These are phyloP conservation scores for Exophiala sp. DNA, from an alignment of 2,329 filamentous ascomycete genomes.

Conservation along the genomic window DNA sequence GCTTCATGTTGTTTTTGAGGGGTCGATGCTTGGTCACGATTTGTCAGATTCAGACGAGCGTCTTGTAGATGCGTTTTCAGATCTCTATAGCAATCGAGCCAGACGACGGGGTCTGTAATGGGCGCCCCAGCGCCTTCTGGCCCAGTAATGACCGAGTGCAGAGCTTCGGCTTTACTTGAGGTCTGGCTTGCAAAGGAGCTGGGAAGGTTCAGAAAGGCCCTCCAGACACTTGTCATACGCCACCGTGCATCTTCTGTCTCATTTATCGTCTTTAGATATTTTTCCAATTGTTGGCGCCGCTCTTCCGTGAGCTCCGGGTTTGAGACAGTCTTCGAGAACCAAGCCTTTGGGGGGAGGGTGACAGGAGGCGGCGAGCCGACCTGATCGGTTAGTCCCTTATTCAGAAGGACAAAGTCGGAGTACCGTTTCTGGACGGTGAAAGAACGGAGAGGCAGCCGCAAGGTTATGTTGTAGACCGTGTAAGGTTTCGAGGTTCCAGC, in stretches of 20 bases:
- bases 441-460: slow-evolving; percentile 56
- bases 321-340: slow-evolving; percentile 53
- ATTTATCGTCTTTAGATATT: slow-evolving; percentile 55
- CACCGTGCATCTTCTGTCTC: slow-evolving; percentile 51
- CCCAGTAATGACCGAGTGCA: slow-evolving; percentile 42
- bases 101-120: slow-evolving; percentile 51
- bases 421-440: slow-evolving; percentile 58
- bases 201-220: slow-evolving; percentile 54
- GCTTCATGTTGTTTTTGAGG: slow-evolving; percentile 57
- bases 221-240: slow-evolving; percentile 53
- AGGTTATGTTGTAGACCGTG: slow-evolving; percentile 56
- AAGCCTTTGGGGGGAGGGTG: slow-evolving; percentile 54
- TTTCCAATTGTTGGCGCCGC: slow-evolving; percentile 51
- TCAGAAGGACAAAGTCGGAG: slow-evolving; percentile 56
- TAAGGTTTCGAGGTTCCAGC: slow-evolving; percentile 49
- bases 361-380: slow-evolving; percentile 49
- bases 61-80: slow-evolving; percentile 57
- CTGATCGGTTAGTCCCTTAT: slow-evolving; percentile 47
- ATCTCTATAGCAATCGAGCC: slow-evolving; percentile 57
- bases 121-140: slow-evolving; percentile 34
- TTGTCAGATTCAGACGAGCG: slow-evolving; percentile 53
- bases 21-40: slow-evolving; percentile 53
- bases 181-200: slow-evolving; percentile 31
- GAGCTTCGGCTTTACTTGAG: slow-evolving; percentile 34
- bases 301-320: slow-evolving; percentile 54